Evolutionary conservation across 1,139 yeast species (phyloP).

Genomic region (Debaryomycetaceae sp.): DNA sequence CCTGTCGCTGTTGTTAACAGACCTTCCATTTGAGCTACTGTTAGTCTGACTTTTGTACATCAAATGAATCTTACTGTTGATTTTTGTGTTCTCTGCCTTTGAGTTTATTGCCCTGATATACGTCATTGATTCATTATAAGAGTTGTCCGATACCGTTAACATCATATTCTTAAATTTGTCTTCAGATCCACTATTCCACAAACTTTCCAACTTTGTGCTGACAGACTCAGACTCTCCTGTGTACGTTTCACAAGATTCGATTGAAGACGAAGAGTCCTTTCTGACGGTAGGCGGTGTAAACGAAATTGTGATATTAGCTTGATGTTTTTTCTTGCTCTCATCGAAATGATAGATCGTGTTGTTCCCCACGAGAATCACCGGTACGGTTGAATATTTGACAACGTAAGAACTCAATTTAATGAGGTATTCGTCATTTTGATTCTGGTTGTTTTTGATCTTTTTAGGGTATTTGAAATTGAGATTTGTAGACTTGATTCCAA

Average conservation of each 20-base stretch:
- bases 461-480: slow-evolving; percentile 44
- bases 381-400: slow-evolving; percentile 40
- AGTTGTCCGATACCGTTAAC: slow-evolving; percentile 26
- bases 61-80: slow-evolving; percentile 29
- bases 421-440: slow-evolving; percentile 20
- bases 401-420: slow-evolving; percentile 39
- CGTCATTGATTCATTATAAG: slow-evolving; percentile 22
- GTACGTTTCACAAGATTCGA: slow-evolving; percentile 12
- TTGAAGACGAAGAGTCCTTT: slow-evolving; percentile 2
- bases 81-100: slow-evolving; percentile 20
- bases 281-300: slow-evolving; percentile 1
- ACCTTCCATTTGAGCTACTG: slow-evolving; percentile 4
- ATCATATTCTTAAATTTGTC: slow-evolving; percentile 23
- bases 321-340: not conserved
- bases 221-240: slow-evolving; percentile 2
- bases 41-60: slow-evolving; percentile 27
- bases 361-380: slow-evolving; percentile 40
- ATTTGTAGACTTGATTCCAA: slow-evolving; percentile 40
- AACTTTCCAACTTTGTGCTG: slow-evolving; percentile 1
- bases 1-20: slow-evolving; percentile 8
- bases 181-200: slow-evolving; percentile 1
- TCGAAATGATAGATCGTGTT: slow-evolving; percentile 8
- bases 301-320: slow-evolving; percentile 1
- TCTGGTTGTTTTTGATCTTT: slow-evolving; percentile 20
- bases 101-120: slow-evolving; percentile 21